Conservation (phyloP, 2,329 filamentous ascomycete species). For the Neonectria hederae region DNA sequence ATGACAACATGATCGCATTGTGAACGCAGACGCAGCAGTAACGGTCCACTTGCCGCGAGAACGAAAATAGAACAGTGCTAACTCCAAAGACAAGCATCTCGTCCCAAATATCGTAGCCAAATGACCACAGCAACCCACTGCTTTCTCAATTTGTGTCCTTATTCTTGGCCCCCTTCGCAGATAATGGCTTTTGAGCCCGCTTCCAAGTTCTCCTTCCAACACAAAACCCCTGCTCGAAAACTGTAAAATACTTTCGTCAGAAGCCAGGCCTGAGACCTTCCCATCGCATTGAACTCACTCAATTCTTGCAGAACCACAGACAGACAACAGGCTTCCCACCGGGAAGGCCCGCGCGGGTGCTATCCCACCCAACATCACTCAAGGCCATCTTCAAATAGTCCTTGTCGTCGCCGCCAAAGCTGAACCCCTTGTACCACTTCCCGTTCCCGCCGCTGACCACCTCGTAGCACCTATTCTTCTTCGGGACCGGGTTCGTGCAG, state of each 20-base stretch:
- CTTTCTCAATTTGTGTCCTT: no score
- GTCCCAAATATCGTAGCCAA: background rate
- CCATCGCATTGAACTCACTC: slow-evolving; percentile 11
- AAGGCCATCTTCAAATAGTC: slow-evolving; percentile 60
- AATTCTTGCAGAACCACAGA: slow-evolving; percentile 67
- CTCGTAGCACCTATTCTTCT: slow-evolving; percentile 68
- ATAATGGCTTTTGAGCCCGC: background rate
- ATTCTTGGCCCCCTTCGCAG: background rate
- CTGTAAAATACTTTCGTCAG: background rate
- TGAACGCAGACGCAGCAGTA: background rate
- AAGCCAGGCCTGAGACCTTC: background rate
- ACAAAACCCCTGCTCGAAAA: background rate
- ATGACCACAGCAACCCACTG: background rate
- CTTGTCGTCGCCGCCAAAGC: slow-evolving; percentile 60
- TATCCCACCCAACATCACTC: slow-evolving; percentile 68
- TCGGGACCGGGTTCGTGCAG: slow-evolving; percentile 58
- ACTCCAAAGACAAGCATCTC: background rate
- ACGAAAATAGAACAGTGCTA: background rate
- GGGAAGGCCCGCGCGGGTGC: slow-evolving; percentile 55
- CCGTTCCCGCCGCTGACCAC: slow-evolving; percentile 64
- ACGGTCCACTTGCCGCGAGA: background rate
- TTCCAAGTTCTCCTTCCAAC: background rate
- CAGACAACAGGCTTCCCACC: slow-evolving; percentile 66
- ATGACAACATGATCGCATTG: background rate
- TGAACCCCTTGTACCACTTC: slow-evolving; percentile 66